These are phyloP conservation scores for Acacia acuminata DNA, from an alignment of 306 rosid species.

Conservation along the genomic window DNA sequence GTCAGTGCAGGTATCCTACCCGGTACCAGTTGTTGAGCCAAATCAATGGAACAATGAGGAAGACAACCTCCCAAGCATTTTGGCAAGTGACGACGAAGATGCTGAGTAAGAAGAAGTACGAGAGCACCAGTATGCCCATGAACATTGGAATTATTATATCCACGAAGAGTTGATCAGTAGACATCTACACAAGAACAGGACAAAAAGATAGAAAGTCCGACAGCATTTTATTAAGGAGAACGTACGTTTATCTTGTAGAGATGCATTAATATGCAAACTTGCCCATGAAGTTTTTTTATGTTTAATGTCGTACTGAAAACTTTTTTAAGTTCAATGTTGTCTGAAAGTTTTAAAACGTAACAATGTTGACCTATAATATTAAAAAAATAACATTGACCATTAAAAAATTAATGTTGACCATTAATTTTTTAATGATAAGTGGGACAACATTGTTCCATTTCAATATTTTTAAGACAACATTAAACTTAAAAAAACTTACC, in stretches of 20 bases:
- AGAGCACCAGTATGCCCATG: background rate
- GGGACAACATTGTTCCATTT: no score
- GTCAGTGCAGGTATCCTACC: background rate
- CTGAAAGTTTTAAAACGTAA: no score
- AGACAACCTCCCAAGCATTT: background rate
- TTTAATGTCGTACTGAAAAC: no score
- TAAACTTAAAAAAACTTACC: no score
- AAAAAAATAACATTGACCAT: no score
- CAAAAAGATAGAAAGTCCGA: background rate
- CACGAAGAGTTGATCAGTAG: background rate
- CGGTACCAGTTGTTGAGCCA: background rate
- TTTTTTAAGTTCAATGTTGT: no score
- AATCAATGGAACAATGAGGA: background rate
- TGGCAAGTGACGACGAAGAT: background rate
- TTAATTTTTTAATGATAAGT: no score
- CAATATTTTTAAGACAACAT: no score
- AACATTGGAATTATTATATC: background rate
- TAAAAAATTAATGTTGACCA: no score
- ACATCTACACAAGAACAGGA: background rate
- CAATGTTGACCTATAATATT: no score
- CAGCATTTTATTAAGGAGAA: background rate
- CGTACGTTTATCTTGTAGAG: background rate
- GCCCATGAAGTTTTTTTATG: fast-evolving
- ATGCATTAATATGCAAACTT: no score
- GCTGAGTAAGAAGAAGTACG: background rate